Base-by-base conservation (phyloP, 1,284 basidiomycete genomes). In the Ustilago lituana region DNA sequence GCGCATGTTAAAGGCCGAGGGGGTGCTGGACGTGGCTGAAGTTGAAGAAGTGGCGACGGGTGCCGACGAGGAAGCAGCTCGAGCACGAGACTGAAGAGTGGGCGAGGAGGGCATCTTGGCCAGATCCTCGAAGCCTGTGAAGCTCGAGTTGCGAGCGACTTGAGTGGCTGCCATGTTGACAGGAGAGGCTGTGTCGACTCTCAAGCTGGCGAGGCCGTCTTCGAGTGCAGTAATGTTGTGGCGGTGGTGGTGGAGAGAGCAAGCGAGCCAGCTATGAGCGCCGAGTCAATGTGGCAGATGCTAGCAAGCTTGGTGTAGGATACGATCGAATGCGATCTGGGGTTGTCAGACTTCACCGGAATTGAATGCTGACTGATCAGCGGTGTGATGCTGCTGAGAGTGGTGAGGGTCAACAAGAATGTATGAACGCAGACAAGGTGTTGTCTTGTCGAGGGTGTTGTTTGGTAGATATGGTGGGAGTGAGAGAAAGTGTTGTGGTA, bases 71-170 rank as follows among this genome's bases (percentile, higher is more conserved):
- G 61, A 58, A n/a, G 49, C 26, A 40, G 51, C 32, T 22, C 65
- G 65, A 43, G 59, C 35, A 32, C 67, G 56, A 26, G 67, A 57
- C 32, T 53, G 43, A 27, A 67, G 48, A 5, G 40, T 46, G 27
- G 69, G 63, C 6, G 68, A 71, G 15, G 46, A 57, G 9, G 68
- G 63, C 68, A 71, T 56, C 63, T 71, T 71, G 68, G 63, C 54
- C n/a, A 66, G 33, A 33, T 71, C 68, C 51, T 71, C 68, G 50
- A 71, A 71, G 55, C 48, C 57, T 22, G 26, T 46, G 58, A 70
- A 64, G 61, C 67, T 65, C 20, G 53, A 41, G 58, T 61, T 70
- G 37, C 67, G 61, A 43, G 67, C 68, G 41, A 71, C 63, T 46
- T 66, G 62, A 33, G 68, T 71, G 27, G 68, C 68, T 9, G 68